Base-by-base conservation (phyloP, 306 rosid genomes). In the Macrotyloma uniflorum region DNA sequence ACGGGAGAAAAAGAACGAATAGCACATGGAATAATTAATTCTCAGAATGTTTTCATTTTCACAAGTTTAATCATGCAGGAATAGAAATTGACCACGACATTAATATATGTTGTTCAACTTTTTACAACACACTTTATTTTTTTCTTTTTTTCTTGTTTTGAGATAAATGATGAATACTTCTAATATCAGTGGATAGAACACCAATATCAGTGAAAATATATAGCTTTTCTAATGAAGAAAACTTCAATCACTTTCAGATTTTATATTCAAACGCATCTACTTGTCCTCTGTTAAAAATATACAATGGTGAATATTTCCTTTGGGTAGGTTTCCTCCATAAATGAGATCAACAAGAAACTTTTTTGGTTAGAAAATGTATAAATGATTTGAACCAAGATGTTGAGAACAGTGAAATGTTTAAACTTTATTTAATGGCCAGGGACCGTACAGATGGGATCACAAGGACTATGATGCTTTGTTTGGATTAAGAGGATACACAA, bases 391-490 rank as follows among this genome's bases (percentile, higher is more conserved):
- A 12, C 66, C 50, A 12, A 45, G 33, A 57, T 15, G 35, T 45
- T 32, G 61, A 80, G 64, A 74, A 57, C 45, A 81, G 43, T 53
- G 77, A 71, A 62, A 72, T 13, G 30, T 70, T 59, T 64, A 15
- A 55, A 45, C 43, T 66, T 32, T 53, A 70, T 69, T 77, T 28
- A 73, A 75, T 74, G 63, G 67, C 54, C n/a, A 19, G 55, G 71
- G 43, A 58, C 88, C 95, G 96, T 86, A 91, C 96, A 64, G 33
- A 72, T n/a, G 46, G 86, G 85, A 86, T 88, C 83, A 66, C 57
- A 66, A 20, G 72, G 79, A 85, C 67, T 75, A 66, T 70, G 62
- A 84, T 86, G 77, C 58, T 82, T 83, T 72, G 14, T 72, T 74
- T 86, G 79, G 77, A 83, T 73, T 58, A 63, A 69, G 74, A 61